A percentile compares a stretch with the other conserved stretches of the same genome.
Evolutionary conservation across 257 asterid genomes (phyloP).

Genomic region (Scutellaria minor): DNA sequence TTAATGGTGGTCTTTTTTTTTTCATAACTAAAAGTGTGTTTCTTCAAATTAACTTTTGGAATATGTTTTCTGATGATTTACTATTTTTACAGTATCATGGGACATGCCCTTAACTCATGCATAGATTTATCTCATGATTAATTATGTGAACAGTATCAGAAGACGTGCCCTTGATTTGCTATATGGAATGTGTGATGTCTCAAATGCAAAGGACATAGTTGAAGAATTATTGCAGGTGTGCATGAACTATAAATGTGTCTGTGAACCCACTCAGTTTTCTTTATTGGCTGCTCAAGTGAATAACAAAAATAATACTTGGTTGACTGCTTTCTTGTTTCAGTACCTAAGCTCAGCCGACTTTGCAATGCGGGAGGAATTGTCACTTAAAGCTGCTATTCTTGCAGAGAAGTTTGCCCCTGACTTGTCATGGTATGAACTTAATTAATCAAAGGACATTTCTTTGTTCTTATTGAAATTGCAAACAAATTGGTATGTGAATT

Average conservation of each 20-base stretch:
- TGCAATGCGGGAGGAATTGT: slow-evolving; percentile 61
- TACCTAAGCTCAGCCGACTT: slow-evolving; percentile 87
- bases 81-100: slow-evolving; percentile 9
- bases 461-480: slow-evolving; percentile 25
- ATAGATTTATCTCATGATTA: slow-evolving; percentile 29
- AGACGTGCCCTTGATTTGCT: slow-evolving; percentile 97
- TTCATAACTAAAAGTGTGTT: not conserved
- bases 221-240: slow-evolving; percentile 91
- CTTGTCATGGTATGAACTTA: slow-evolving; percentile 76
- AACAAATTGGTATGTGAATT: slow-evolving; percentile 25
- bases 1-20: slow-evolving; percentile 19
- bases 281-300: slow-evolving; percentile 32
- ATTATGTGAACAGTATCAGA: slow-evolving; percentile 65
- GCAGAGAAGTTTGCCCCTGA: slow-evolving; percentile 99
- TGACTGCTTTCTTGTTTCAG: slow-evolving; percentile 48
- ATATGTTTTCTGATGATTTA: slow-evolving; percentile 13
- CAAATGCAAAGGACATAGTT: slow-evolving; percentile 97
- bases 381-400: slow-evolving; percentile 90
- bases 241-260: slow-evolving; percentile 30
- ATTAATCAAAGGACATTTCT: slow-evolving; percentile 11
- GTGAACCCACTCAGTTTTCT: slow-evolving; percentile 26
- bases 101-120: slow-evolving; percentile 16
- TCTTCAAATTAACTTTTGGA: not conserved
- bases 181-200: slow-evolving; percentile 98
- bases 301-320: slow-evolving; percentile 26